These are phyloP conservation scores for Symbiodinium natans DNA, from an alignment of 73 alveolate genomes.

Conservation along the genomic window DNA sequence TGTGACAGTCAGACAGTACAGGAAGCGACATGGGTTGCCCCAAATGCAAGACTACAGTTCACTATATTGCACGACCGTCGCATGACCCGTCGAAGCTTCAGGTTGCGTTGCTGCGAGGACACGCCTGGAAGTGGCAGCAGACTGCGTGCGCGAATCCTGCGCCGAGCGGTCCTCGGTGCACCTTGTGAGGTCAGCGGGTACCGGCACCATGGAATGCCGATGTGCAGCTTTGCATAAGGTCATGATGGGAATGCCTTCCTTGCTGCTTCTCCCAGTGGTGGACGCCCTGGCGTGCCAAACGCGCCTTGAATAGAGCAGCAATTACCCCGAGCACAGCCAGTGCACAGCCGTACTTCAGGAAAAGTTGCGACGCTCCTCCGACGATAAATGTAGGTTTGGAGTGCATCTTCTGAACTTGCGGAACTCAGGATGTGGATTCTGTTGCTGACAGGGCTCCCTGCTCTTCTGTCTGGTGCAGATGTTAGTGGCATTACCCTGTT, in stretches of 20 bases:
- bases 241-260: slow-evolving; percentile 79
- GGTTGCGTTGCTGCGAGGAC: slow-evolving; percentile 73
- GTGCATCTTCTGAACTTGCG: too few species aligned
- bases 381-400: too few species aligned
- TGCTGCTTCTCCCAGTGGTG: slow-evolving; percentile 57
- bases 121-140: slow-evolving; percentile 66
- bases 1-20: too few species aligned
- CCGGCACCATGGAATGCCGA: background rate
- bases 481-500: slow-evolving; percentile 20
- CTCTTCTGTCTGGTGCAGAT: slow-evolving; percentile 47
- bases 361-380: too few species aligned
- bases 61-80: too few species aligned
- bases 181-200: too few species aligned
- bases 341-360: too few species aligned
- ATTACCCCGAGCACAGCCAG: too few species aligned
- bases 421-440: background rate
- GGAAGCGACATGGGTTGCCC: too few species aligned
- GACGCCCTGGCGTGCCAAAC: background rate
- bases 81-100: background rate
- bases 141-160: slow-evolving; percentile 88
- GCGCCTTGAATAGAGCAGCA: background rate
- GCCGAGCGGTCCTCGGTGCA: slow-evolving; percentile 35
- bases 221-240: background rate
- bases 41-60: too few species aligned
- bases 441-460: slow-evolving; percentile 28